Evolutionary conservation across 176 grass and related monocot genomes (phyloP), one percentile per base, ranked within the genome.

Genomic region (Oryza meridionalis): DNA sequence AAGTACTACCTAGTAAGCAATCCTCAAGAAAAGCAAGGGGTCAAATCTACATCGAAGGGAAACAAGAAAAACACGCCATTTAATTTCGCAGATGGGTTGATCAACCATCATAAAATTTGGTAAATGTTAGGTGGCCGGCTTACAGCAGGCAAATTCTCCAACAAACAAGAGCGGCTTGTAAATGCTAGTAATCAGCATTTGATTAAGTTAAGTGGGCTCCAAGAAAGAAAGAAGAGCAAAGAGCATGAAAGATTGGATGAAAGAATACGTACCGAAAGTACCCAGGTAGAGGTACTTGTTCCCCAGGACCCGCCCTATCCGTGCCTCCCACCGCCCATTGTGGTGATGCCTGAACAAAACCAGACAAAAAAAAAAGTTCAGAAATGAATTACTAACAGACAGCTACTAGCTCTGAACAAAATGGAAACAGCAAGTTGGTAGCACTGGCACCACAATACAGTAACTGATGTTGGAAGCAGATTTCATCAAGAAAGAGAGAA

Each of bases 231-330:
- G 47, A 49, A 15, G 70, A 42, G 13, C 65, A 86, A 86, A 78
- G 78, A 78, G 67, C 26, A 73, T 82, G 88, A 62, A 58, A 58
- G 51, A 7, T 58, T 58, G 51, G 51, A 21, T 58, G 51, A 17
- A 62, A 62, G 58, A 9, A 62, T 24, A 43, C 87, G 59, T 91
- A 98, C 96, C 80, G 69, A 92, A 98, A 70, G 96, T 98, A 74
- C 96, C 96, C 55, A 98, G 31, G 70, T 95, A 98, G 64, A 96
- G 91, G 80, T 99, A 99, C 75, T 99, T 99, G 80, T 94, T 96
- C 47, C 96, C 93, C 26, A 90, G 80, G 32, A 94, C 93, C 62
- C 91, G 70, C 47, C 96, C 93, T 47, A 96, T 94, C 17, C 96
- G 86, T 2, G 96, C 96, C 69, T 99, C 96, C 96, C 96, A 99